These are phyloP conservation scores for Eimeria falciformis DNA, from an alignment of 169 alveolate genomes.

Conservation along the genomic window DNA sequence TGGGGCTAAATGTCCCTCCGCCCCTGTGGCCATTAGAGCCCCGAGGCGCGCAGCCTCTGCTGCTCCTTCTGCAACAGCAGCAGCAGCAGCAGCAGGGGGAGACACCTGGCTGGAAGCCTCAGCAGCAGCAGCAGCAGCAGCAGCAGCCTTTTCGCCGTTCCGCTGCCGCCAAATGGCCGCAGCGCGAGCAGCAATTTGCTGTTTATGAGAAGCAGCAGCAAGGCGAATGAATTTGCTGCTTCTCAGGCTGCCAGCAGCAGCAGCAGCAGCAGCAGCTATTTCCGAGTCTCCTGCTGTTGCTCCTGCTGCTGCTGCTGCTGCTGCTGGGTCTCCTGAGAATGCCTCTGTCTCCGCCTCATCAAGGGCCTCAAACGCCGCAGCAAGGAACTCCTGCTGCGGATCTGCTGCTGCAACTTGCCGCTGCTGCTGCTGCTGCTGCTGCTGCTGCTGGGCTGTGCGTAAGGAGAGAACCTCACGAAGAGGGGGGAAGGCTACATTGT, in stretches of 20 bases:
- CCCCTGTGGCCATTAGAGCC: conserved; percentile 43
- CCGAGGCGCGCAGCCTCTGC: conserved; percentile 44
- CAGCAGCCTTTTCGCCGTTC: conserved; percentile 38
- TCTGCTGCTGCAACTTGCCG: background rate
- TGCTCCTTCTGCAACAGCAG: conserved; percentile 30
- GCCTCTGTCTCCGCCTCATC: conserved; percentile 33
- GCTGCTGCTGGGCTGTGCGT: background rate
- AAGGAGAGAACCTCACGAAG: background rate
- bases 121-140: conserved; percentile 39
- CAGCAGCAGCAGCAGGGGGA: conserved; percentile 43
- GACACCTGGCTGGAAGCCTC: conserved; percentile 35
- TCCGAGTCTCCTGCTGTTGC: background rate
- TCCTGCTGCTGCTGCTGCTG: background rate
- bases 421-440: conserved; percentile 7
- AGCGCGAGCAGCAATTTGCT: conserved; percentile 54
- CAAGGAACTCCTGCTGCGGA: conserved; percentile 54
- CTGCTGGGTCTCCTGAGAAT: background rate
- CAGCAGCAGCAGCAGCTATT: background rate
- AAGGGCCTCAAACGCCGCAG: conserved; percentile 62
- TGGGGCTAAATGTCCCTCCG: conserved; percentile 71
- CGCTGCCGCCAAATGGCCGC: conserved; percentile 57
- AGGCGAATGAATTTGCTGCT: conserved; percentile 46
- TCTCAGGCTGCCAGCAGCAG: conserved; percentile 42
- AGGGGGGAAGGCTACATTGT: conserved; percentile 20
- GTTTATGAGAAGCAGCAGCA: background rate